Conservation (phyloP, 306 rosid genomes). For the Pterocarpus macrocarpus region DNA sequence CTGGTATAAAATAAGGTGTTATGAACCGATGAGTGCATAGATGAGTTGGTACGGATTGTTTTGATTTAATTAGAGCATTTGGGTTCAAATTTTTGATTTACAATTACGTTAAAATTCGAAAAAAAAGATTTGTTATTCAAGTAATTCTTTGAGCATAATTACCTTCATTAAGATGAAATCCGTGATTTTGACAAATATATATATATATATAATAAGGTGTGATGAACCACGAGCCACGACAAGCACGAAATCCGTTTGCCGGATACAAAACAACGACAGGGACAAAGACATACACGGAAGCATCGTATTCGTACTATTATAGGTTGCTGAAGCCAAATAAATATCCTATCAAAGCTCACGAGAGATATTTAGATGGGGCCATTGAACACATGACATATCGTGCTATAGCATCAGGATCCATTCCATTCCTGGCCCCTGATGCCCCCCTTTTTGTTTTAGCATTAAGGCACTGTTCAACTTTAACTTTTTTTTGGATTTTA, state of each 20-base stretch:
- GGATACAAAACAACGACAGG: slow-evolving; percentile 3
- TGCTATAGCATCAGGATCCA: slow-evolving; percentile 20
- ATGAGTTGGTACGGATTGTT: too few relatives aligned
- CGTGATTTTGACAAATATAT: too few relatives aligned
- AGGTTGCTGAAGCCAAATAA: not conserved
- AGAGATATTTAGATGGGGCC: slow-evolving; percentile 6
- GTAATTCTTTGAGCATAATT: too few relatives aligned
- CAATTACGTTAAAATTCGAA: too few relatives aligned
- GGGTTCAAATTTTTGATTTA: too few relatives aligned
- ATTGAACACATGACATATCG: not conserved
- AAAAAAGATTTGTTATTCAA: too few relatives aligned
- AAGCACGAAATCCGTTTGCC: not conserved
- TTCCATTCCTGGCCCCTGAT: slow-evolving; percentile 4
- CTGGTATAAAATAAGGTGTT: not conserved
- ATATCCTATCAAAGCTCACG: not conserved
- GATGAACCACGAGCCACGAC: not conserved
- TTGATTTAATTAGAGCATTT: too few relatives aligned
- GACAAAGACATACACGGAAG: not conserved
- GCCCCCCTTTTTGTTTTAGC: not conserved
- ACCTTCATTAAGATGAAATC: too few relatives aligned
- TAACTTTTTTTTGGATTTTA: not conserved
- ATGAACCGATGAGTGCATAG: not conserved
- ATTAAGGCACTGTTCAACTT: not conserved
- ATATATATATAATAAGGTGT: not conserved
- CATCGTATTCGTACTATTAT: not conserved